Evolutionary conservation across 2,329 filamentous ascomycete genomes (phyloP), one percentile per base, ranked within the genome.

Genomic region (Lomentospora prolificans): DNA sequence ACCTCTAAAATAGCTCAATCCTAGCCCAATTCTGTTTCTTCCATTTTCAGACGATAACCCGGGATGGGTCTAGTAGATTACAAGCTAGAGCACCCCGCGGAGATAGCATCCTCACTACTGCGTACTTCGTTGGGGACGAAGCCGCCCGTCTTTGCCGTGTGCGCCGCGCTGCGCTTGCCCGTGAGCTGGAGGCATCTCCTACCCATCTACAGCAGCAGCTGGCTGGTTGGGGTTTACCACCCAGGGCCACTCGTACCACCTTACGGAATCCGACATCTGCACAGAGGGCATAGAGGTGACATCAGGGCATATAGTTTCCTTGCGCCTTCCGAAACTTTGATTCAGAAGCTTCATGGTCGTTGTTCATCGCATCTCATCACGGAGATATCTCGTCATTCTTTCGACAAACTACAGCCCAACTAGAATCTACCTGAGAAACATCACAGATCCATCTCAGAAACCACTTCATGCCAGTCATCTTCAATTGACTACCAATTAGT

Each of bases 1-100:
- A 48, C 44, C 44, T 48, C 17, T 48, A 48, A 41, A 48, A 48
- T 48, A 25, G 44, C 44, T 48, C 44, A 48, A 48, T 48, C 24
- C 41, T 19, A 24, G 19, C 19, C 22, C 44, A 10, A 10, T 48
- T 48, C 44, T 48, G 19, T 48, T 48, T 48, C 44, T 48, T 46
- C 24, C 10, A n/a, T 22, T 48, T 19, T 10, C 44, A 22, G 12
- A 10, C 44, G 44, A 25, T 10, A 17, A 10, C 17, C 17, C 44
- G 17, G 24, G 44, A 17, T n/a, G 44, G 22, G 44, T 10, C 17
- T 25, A 19, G 12, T 10, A 19, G 30, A 33, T 33, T 6, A 33
- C 30, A 33, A 12, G 30, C 30, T 33, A 33, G 22, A 22, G 44
- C 44, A 48, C 44, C 44, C 44, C 44, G 44, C 44, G 44, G 44